Evolutionary conservation across 208 protist species (phyloP), one percentile per base, ranked within the genome.

Genomic region (Herpetomonas tarakana): DNA sequence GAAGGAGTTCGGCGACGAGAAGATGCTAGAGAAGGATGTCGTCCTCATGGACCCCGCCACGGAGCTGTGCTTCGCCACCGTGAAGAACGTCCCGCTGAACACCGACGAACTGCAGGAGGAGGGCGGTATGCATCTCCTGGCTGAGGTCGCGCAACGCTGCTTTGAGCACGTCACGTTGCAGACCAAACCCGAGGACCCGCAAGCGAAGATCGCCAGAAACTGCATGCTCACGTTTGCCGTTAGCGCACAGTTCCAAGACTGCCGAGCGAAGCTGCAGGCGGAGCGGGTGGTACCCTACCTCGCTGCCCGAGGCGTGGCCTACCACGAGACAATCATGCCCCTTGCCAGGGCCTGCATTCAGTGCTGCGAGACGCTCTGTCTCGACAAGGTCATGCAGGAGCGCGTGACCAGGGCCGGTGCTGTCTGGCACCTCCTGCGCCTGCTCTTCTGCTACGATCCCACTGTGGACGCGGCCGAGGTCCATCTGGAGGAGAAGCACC

Each of bases 31-130:
- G 26, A 91, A 91, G 60, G 71, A 81, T 4, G 66, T 82, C 28
- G 65, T 84, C 16, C 72, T 97, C 11, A 81, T 97, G 22, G 85
- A 79, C 26, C 76, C 82, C 7, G 92, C 92, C 14, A 83, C 75
- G 52, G 89, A 96, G 65, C 67, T 98, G 28, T 91, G 91, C 65
- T 93, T 86, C 61, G 74, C 88, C 46, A 98, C 91, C 0, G 86
- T 98, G 4, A 69, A 83, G 41, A 93, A 92, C 35, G 91, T 92
- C 1, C 79, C 93, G 4, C 82, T 98, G 2, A 98, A 98, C 60
- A 83, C 93, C 11, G 92, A 97, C 55, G 96, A 98, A 57, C 77
- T 98, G 39, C 84, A 86, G 45, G 79, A 93, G 50, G 91, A 98
- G 49, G 90, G 89, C 54, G 96, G 94, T 27, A 82, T 98, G 6